Conservation (phyloP, 108 stramenopile species). For the Fistulifera solaris region DNA sequence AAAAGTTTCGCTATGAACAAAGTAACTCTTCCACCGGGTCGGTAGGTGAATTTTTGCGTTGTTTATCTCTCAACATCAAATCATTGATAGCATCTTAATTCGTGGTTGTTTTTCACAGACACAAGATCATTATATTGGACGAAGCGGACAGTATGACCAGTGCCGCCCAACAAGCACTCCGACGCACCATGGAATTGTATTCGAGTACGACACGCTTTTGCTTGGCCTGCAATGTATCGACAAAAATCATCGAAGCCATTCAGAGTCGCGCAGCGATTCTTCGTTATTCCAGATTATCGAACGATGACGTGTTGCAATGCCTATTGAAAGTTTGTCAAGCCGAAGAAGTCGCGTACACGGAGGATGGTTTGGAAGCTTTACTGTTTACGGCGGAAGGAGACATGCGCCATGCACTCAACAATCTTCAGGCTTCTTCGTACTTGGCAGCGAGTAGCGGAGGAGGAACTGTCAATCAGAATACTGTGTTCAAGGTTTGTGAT, state of each 20-base stretch:
- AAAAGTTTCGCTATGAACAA: slow-evolving; percentile 98
- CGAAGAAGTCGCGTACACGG: slow-evolving; percentile 77
- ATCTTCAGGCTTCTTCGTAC: slow-evolving; percentile 86
- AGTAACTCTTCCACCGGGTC: slow-evolving; percentile 61
- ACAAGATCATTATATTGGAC: slow-evolving; percentile 98
- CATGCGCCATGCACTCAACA: slow-evolving; percentile 98
- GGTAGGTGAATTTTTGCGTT: slow-evolving; percentile 22
- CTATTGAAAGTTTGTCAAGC: slow-evolving; percentile 80
- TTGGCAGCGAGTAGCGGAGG: slow-evolving; percentile 18
- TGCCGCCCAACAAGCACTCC: slow-evolving; percentile 96
- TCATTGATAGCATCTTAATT: not conserved
- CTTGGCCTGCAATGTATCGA: slow-evolving; percentile 94
- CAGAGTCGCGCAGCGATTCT: slow-evolving; percentile 97
- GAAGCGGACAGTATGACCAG: slow-evolving; percentile 98
- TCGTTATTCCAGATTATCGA: slow-evolving; percentile 83
- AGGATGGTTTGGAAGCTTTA: slow-evolving; percentile 92
- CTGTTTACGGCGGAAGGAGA: slow-evolving; percentile 99
- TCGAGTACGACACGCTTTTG: slow-evolving; percentile 97
- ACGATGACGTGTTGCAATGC: slow-evolving; percentile 86
- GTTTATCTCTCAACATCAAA: no score
- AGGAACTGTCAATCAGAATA: slow-evolving; percentile 80
- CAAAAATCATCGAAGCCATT: slow-evolving; percentile 99
- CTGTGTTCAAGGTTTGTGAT: slow-evolving; percentile 98
- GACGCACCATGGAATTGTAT: slow-evolving; percentile 97
- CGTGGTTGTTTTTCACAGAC: slow-evolving; percentile 21